Base-by-base conservation (phyloP, 2,329 filamentous ascomycete genomes). In the Pyrenophora tritici-repentis region DNA sequence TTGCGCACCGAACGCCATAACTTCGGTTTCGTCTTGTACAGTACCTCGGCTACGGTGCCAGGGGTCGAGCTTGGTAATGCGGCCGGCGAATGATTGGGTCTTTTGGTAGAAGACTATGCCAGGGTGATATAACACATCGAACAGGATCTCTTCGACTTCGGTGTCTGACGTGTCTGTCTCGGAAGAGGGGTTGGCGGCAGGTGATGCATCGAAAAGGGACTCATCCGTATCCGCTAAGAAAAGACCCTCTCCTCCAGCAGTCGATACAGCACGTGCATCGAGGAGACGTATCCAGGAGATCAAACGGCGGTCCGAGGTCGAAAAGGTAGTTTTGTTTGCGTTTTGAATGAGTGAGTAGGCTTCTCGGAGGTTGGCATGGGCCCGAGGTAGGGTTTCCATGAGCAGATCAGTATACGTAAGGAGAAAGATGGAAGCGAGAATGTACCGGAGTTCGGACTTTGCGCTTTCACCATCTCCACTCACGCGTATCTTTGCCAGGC, bases 91-190 rank as follows among this genome's bases (percentile, higher is more conserved):
- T 29, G 78, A 80, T 61, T 82, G 81, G 0, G 83, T 79, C 53
- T 83, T 81, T 47, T 84, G 81, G 56, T 81, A 84, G 63, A 85
- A 84, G 2, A 80, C 71, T 16, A 83, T 77, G 0, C 81, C 81
- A 0, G 81, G 81, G n/a, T 81, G 78, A 55, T 82, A 83, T 2
- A 83, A 65, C 0, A 81, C 75, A 51, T 83, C 79, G 51, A 83
- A 83, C 0, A 84, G 67, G 1, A 80, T 76, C 34, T 83, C 79
- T 41, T 82, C 78, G 10, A 75, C 70, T 17, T 71, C 66, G 16
- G 56, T 64, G n/a, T 72, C 66, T 5, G 63, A 56, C 2, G 62
- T 63, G 22, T 63, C 63, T 4, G 61, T 58, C 35, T 66, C 61
- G 4, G 57, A 77, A 1, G 71, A 63, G 4, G 57, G 36, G 29